Percentiles rank a stretch among this genome's conserved stretches.
phyloP scores from a whole-genome alignment of 176 grass and related monocot species.

The Paspalum vaginatum region DNA sequence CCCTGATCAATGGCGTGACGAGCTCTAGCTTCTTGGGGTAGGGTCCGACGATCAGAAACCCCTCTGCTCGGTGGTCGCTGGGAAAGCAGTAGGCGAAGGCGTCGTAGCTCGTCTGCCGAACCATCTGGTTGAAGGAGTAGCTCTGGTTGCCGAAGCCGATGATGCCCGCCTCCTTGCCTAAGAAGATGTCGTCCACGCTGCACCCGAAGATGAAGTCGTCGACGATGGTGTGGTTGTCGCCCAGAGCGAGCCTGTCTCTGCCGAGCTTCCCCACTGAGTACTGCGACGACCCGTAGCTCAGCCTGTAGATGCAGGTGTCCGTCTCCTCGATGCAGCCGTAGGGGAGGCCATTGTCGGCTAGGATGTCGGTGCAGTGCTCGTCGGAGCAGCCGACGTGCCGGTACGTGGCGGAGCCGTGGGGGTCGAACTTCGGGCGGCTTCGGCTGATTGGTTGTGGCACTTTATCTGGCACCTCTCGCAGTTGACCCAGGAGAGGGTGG shows the following conservation, averaged over 20 bases:
- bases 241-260: constrained; percentile 31
- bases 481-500: constrained; percentile 44
- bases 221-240: neutral
- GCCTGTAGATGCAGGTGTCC: constrained; percentile 38
- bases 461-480: neutral
- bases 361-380: neutral
- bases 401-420: constrained; percentile 25
- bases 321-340: constrained; percentile 36
- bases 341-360: neutral
- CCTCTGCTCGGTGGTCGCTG: neutral
- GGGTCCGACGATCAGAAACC: constrained; percentile 20
- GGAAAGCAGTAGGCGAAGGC: constrained; percentile 50
- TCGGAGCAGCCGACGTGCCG: neutral
- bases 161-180: neutral
- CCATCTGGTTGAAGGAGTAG: constrained; percentile 43
- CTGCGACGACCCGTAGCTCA: constrained; percentile 34
- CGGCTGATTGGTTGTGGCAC: neutral
- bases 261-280: constrained; percentile 25
- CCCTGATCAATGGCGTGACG: neutral
- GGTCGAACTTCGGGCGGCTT: constrained; percentile 3
- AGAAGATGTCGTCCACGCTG: constrained; percentile 12
- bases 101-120: neutral
- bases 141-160: constrained; percentile 29
- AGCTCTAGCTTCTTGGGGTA: constrained; percentile 5
- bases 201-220: constrained; percentile 40